Conservation (phyloP, 805 yeast species). For the Metschnikowia borealis region DNA sequence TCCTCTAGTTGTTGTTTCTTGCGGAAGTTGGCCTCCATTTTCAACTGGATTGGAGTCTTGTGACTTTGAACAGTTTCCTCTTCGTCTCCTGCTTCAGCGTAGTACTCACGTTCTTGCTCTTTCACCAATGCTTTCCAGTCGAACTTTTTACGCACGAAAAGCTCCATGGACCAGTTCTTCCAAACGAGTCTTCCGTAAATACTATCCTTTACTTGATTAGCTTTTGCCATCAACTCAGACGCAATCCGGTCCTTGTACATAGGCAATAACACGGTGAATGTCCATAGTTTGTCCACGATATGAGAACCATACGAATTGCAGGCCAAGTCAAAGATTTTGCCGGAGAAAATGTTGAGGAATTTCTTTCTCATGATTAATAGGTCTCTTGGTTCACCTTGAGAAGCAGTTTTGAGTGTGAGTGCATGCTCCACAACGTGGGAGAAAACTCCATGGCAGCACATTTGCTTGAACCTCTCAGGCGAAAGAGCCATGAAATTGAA, state of each 20-base stretch:
- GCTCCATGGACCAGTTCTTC: conserved; percentile 92
- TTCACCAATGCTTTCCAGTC: conserved; percentile 78
- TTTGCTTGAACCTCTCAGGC: conserved; percentile 56
- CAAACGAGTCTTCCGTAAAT: conserved; percentile 87
- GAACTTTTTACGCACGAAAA: conserved; percentile 62
- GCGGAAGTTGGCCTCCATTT: conserved; percentile 35
- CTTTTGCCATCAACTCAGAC: conserved; percentile 52
- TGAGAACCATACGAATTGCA: conserved; percentile 92
- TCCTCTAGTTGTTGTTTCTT: conserved; percentile 28
- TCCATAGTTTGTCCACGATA: conserved; percentile 80
- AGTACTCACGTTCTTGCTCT: conserved; percentile 34
- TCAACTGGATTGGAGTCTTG: conserved; percentile 40
- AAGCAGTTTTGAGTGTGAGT: conserved; percentile 43
- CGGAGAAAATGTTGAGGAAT: conserved; percentile 61
- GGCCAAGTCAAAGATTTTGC: conserved; percentile 54
- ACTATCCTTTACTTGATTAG: conserved; percentile 74
- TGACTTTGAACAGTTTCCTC: conserved; percentile 16
- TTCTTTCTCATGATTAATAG: conserved; percentile 57
- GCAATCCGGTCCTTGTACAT: conserved; percentile 87
- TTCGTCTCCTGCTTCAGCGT: conserved; percentile 18
- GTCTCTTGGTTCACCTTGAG: conserved; percentile 41
- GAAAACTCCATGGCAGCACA: conserved; percentile 87
- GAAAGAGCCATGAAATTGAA: conserved; percentile 60
- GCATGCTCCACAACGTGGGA: conserved; percentile 79
- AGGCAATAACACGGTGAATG: conserved; percentile 69